Evolutionary conservation across 2,329 filamentous ascomycete species (phyloP), one percentile per base, ranked within the genome.

Genomic region (Fusarium robinianum): DNA sequence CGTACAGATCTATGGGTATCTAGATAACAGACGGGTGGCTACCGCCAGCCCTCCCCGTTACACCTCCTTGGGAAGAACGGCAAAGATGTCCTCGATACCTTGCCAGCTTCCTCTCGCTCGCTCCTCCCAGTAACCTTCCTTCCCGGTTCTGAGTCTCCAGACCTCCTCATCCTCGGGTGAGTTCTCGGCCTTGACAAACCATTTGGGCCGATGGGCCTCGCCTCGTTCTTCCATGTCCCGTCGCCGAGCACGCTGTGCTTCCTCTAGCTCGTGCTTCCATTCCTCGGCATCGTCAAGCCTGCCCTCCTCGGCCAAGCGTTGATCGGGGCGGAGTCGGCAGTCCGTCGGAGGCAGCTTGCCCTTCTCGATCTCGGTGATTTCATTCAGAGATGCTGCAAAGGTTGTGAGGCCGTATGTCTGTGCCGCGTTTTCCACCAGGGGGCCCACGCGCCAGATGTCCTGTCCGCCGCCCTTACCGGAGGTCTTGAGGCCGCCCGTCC

Each of bases 121-220:
- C 69, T 89, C 85, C 64, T 96, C 91, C 94, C 94, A 99, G 70
- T 99, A 99, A 7, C 89, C 85, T 12, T 95, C 90, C 68, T 86
- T 90, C 14, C 90, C 90, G 3, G 75, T 75, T 72, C 85, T 94
- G 52, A 96, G 68, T 60, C 83, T 79, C 88, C 88, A 88, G 8
- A 86, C 75, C 63, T 87, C 83, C 63, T 87, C 84, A 4, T 78
- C 79, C 33, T 80, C 77, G 10, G 72, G 70, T 3, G 70, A 72
- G 16, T 78, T 75, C n/a, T 77, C 74, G 7, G 87, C 83, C 69
- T 80, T 85, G 38, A 83, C 80, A 65, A 99, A 99, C 90, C 92
- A 99, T 55, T 80, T 78, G 5, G 94, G 88, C 57, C 73, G 79
- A 77, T 91, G 85, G 45, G 74, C 70, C 60, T 90, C 83, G 2